Evolutionary conservation across 2,329 filamentous ascomycete genomes (phyloP), one percentile per base, ranked within the genome.

Genomic region (Ophiostoma populinum): DNA sequence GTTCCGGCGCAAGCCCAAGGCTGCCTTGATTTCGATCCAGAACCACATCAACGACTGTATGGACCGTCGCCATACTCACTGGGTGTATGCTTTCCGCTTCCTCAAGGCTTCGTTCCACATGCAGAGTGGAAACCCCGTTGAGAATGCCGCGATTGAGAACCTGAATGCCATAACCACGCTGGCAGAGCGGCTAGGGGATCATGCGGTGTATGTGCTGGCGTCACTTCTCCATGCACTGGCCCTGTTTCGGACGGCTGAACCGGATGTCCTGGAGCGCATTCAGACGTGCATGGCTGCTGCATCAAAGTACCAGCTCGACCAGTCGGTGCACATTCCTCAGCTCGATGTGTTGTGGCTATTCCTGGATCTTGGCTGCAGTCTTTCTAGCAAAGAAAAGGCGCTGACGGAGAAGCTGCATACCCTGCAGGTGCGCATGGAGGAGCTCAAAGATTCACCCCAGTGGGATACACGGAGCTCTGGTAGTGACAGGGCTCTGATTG

Each of bases 41-140:
- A 65, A 65, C 18, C 65, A 77, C 29, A 78, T 85, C 30, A 58
- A 64, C 0, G 75, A 83, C 46, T 73, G 74, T 20, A 68, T 77
- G 51, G 67, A 73, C 11, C 40, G 70, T 61, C 24, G 75, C 72
- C 47, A 71, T 75, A 48, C 75, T 80, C 67, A 73, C 33, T 87
- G 80, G 80, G 64, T 76, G 12, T 87, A 86, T 49, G 76, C 75
- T 1, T 79, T 86, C 46, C 72, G 79, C 7, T 72, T 87, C 30
- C 55, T 86, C 11, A 79, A 80, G 43, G 70, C 76, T 0, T 71
- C 76, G 0, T 66, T 85, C 30, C 70, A 77, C 40, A 56, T 82
- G 33, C 67, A 80, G 44, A 62, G 65, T 31, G 61, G 66, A 5
- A 68, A 59, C 28, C 62, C 66, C 8, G 63, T 69, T 10, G 80